Evolutionary conservation across 352 stramenopile species (phyloP).

Genomic region (Pythium phragmiticola): DNA sequence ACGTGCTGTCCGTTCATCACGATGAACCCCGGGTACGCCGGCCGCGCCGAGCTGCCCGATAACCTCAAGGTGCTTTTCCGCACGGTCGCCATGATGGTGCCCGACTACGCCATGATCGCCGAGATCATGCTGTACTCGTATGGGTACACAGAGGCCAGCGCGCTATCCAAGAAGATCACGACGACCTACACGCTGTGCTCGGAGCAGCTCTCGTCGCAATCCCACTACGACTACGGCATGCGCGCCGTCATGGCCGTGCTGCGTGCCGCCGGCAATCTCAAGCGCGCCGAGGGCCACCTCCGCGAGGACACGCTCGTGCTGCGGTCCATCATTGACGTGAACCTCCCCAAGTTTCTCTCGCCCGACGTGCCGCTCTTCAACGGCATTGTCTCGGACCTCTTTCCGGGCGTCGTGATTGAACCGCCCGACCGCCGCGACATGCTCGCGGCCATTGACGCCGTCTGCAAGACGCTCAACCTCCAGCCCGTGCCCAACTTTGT

Average conservation of each 20-base stretch:
- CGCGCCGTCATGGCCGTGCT: conserved; percentile 89
- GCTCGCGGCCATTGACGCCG: conserved; percentile 88
- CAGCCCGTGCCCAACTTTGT: conserved; percentile 91
- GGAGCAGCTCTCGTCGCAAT: conserved; percentile 88
- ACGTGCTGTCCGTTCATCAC: conserved; percentile 81
- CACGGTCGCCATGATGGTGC: conserved; percentile 91
- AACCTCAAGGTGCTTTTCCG: conserved; percentile 85
- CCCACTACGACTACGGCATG: conserved; percentile 92
- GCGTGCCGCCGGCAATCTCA: conserved; percentile 86
- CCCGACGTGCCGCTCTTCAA: conserved; percentile 96
- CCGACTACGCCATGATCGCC: conserved; percentile 87
- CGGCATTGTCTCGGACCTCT: conserved; percentile 94
- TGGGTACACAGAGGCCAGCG: conserved; percentile 59
- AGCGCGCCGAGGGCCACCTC: conserved; percentile 90
- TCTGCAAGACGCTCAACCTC: conserved; percentile 74
- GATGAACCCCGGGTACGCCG: conserved; percentile 90
- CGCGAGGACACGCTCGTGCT: conserved; percentile 92
- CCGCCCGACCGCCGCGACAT: conserved; percentile 87
- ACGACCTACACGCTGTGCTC: conserved; percentile 90
- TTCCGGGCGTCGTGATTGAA: conserved; percentile 90
- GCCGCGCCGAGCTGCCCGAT: conserved; percentile 84
- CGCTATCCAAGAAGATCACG: conserved; percentile 79
- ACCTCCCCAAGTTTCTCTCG: conserved; percentile 94
- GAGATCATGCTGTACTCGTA: conserved; percentile 92
- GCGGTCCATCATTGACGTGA: conserved; percentile 93